Percentiles rank a stretch among this genome's conserved stretches.
phyloP scores from a whole-genome alignment of 768 basidiomycete genomes.

The Boletus vinaceobasis region DNA sequence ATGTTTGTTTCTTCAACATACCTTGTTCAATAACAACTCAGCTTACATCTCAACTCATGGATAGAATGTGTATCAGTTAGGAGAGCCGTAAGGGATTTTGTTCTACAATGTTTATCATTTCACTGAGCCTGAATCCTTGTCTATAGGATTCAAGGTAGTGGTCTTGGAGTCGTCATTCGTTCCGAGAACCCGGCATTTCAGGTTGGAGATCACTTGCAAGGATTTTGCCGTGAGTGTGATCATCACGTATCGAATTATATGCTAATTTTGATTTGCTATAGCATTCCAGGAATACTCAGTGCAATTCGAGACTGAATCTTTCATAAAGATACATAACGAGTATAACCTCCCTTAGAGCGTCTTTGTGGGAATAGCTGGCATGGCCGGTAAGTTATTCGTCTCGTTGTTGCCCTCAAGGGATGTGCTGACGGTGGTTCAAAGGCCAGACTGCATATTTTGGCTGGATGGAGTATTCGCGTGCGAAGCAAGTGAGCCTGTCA shows the following conservation, averaged over 20 bases:
- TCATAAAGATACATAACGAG: constrained; percentile 22
- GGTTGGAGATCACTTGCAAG: constrained; percentile 14
- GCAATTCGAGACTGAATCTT: not conserved
- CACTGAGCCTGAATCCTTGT: not conserved
- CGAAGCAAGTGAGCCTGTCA: constrained; percentile 21
- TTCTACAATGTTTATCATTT: not conserved
- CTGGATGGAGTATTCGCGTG: constrained; percentile 17
- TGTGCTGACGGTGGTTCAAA: not conserved
- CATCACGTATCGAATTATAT: not conserved
- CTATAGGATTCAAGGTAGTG: constrained; percentile 29
- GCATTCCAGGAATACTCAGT: constrained; percentile 20
- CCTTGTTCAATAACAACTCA: not conserved
- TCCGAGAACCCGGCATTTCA: constrained; percentile 13
- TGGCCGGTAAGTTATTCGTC: constrained; percentile 13
- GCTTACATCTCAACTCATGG: not conserved
- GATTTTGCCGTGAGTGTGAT: constrained; percentile 27
- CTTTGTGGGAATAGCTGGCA: constrained; percentile 29
- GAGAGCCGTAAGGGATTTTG: not conserved
- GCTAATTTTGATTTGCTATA: constrained; percentile 29
- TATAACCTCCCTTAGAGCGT: constrained; percentile 28
- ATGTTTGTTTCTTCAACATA: constrained; percentile 31
- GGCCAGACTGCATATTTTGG: constrained; percentile 22
- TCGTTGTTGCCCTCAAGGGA: constrained; percentile 5
- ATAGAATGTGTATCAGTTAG: constrained; percentile 11
- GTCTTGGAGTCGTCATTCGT: constrained; percentile 31